A percentile compares a stretch with the other conserved stretches of the same genome.
These are phyloP conservation scores for Linum trigynum DNA, from an alignment of 345 rosid species.

Conservation along the genomic window DNA sequence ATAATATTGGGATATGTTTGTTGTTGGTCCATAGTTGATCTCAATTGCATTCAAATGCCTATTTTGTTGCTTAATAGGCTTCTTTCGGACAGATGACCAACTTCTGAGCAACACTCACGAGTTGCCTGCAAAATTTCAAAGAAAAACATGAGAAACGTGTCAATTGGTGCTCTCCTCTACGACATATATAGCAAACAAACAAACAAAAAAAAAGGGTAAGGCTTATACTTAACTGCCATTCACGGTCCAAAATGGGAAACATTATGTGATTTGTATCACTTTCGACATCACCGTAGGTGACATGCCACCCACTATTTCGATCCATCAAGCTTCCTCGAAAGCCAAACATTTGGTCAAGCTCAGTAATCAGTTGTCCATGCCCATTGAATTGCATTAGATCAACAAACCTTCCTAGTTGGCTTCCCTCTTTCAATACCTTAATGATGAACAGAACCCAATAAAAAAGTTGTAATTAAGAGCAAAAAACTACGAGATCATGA, in stretches of 20 bases:
- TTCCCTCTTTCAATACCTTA: conserved; percentile 40
- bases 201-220: not conserved
- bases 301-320: conserved; percentile 33
- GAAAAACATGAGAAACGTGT: not conserved
- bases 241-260: conserved; percentile 27
- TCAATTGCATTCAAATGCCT: not conserved
- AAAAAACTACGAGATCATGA: not conserved
- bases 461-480: not conserved
- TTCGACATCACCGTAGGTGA: conserved; percentile 25
- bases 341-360: conserved; percentile 40
- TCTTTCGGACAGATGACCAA: conserved; percentile 29
- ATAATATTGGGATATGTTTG: too few species aligned
- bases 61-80: not conserved
- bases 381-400: conserved; percentile 26
- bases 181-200: not conserved
- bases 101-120: conserved; percentile 22
- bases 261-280: conserved; percentile 16
- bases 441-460: conserved; percentile 1
- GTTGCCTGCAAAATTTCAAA: conserved; percentile 27
- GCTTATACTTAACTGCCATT: conserved; percentile 39
- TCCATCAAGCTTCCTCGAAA: conserved; percentile 34
- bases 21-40: too few species aligned
- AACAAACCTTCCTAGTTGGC: conserved; percentile 30
- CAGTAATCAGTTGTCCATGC: conserved; percentile 27
- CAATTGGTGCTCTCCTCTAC: not conserved